These are phyloP conservation scores for Russula dissimulans DNA, from an alignment of 768 basidiomycete species.

Conservation along the genomic window DNA sequence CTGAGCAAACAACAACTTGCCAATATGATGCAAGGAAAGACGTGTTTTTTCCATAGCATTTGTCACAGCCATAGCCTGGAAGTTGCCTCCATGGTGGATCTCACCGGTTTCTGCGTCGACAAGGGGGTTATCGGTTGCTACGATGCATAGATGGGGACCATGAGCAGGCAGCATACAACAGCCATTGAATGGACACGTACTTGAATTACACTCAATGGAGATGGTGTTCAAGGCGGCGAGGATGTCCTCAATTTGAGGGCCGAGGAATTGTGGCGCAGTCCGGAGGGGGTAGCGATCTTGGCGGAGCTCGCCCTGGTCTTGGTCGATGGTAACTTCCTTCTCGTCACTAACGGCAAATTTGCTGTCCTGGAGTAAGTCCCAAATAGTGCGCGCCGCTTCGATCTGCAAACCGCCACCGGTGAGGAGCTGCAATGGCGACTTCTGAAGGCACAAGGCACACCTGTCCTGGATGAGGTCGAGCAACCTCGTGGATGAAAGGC, in stretches of 20 bases:
- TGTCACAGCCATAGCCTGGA: constrained; percentile 81
- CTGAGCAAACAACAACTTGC: constrained; percentile 44
- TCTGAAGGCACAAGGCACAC: constrained; percentile 24
- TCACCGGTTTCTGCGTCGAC: constrained; percentile 56
- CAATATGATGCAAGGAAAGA: constrained; percentile 40
- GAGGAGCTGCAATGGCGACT: not conserved
- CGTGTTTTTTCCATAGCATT: constrained; percentile 87
- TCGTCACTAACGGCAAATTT: constrained; percentile 58
- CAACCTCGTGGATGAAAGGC: constrained; percentile 65
- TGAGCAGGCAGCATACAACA: not conserved
- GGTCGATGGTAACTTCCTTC: constrained; percentile 59
- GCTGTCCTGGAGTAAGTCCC: constrained; percentile 58
- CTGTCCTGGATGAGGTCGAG: constrained; percentile 81
- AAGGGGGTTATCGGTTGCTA: constrained; percentile 84
- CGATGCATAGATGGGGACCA: not conserved
- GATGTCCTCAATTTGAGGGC: constrained; percentile 78
- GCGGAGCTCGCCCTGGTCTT: constrained; percentile 64
- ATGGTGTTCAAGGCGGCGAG: constrained; percentile 54
- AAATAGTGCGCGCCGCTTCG: constrained; percentile 62
- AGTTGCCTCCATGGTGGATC: constrained; percentile 80
- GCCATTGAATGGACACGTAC: constrained; percentile 32
- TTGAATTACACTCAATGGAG: constrained; percentile 73
- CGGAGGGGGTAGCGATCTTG: constrained; percentile 75
- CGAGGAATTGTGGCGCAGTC: constrained; percentile 76
- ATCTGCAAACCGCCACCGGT: constrained; percentile 32